These are phyloP conservation scores for Emmonsiellopsis sp. DNA, from an alignment of 2,329 filamentous ascomycete genomes.

Conservation along the genomic window DNA sequence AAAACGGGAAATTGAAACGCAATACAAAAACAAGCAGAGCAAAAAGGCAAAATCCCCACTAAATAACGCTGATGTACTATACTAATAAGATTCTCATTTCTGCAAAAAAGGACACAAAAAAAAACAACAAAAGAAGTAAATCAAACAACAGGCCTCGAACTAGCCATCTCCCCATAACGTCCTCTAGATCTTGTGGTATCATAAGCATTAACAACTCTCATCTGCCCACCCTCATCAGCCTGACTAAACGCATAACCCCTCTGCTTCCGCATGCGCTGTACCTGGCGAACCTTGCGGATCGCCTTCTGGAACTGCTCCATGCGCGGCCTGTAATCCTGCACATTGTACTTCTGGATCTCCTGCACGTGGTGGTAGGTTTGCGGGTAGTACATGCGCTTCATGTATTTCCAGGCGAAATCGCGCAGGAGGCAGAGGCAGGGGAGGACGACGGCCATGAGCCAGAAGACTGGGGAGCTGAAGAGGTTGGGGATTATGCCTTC, in stretches of 20 bases:
- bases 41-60: background rate
- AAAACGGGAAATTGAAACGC: background rate
- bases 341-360: constrained; percentile 99
- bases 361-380: constrained; percentile 97
- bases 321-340: constrained; percentile 93
- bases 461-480: constrained; percentile 77
- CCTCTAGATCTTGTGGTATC: constrained; percentile 91
- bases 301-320: constrained; percentile 99
- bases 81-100: background rate
- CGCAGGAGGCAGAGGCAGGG: constrained; percentile 73
- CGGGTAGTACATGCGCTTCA: constrained; percentile 92
- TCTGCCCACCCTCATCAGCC: constrained; percentile 84
- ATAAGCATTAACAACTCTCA: constrained; percentile 89
- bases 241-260: constrained; percentile 97
- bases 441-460: constrained; percentile 76
- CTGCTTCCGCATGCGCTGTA: constrained; percentile 98
- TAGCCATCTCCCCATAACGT: constrained; percentile 89
- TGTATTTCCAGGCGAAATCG: constrained; percentile 95
- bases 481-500: constrained; percentile 72
- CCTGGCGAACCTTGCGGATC: constrained; percentile 94
- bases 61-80: background rate
- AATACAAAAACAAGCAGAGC: background rate
- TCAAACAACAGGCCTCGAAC: constrained; percentile 37
- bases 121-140: constrained; percentile 14
- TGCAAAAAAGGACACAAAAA: constrained; percentile 10